Evolutionary conservation across 2,329 filamentous ascomycete species (phyloP).

Genomic region (Colletotrichum australisinense): DNA sequence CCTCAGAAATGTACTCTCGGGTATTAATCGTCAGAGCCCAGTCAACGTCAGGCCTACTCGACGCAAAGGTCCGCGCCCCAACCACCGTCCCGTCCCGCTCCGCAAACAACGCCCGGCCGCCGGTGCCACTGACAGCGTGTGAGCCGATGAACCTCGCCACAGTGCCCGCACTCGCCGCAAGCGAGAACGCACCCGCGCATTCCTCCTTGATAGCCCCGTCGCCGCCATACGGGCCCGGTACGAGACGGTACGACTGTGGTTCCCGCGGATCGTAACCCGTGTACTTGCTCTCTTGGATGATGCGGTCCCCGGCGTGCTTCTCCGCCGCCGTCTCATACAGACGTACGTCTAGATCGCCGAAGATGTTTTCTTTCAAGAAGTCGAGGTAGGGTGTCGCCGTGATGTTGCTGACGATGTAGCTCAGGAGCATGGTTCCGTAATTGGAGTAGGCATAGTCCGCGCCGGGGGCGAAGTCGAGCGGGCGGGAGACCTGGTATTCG

Average conservation of each 20-base stretch:
- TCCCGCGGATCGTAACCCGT: slow-evolving; percentile 26
- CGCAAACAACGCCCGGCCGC: neutral
- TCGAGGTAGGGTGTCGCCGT: slow-evolving; percentile 23
- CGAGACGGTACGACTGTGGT: neutral
- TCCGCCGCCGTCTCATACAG: slow-evolving; percentile 31
- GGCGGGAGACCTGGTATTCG: slow-evolving; percentile 29
- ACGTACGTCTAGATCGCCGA: slow-evolving; percentile 30
- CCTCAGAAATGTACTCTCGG: slow-evolving; percentile 3
- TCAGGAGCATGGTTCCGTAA: slow-evolving; percentile 30
- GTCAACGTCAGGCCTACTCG: slow-evolving; percentile 6
- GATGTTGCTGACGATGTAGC: slow-evolving; percentile 35
- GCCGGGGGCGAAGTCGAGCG: slow-evolving; percentile 30
- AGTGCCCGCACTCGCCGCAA: slow-evolving; percentile 28
- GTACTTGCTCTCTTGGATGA: slow-evolving; percentile 31
- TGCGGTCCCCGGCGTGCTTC: slow-evolving; percentile 24
- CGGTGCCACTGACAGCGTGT: slow-evolving; percentile 28
- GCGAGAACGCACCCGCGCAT: slow-evolving; percentile 14
- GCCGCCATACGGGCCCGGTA: slow-evolving; percentile 23
- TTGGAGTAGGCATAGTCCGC: slow-evolving; percentile 28
- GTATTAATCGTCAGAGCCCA: slow-evolving; percentile 30
- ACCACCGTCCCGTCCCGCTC: slow-evolving; percentile 4
- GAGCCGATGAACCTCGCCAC: slow-evolving; percentile 31
- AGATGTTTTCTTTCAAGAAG: slow-evolving; percentile 22
- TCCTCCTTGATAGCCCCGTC: slow-evolving; percentile 37
- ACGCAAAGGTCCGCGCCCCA: slow-evolving; percentile 13